Percentiles rank a stretch among this genome's conserved stretches.
Evolutionary conservation across 768 basidiomycete species (phyloP).

Genomic region (Panaeolus papilionaceus): DNA sequence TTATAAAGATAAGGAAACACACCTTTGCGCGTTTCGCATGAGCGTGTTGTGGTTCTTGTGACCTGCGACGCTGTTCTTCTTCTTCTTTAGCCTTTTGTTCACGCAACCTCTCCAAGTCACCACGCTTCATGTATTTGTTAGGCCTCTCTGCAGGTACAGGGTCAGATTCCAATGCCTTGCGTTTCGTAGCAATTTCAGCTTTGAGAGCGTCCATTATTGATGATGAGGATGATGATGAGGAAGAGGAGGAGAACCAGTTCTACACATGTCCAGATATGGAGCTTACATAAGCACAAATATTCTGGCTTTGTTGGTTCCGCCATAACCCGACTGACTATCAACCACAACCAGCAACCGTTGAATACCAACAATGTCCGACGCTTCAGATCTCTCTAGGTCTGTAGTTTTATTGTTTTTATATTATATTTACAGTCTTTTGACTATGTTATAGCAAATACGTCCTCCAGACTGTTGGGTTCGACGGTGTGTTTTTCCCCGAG

Average conservation of each 20-base stretch:
- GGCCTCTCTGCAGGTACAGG: slow-evolving; percentile 48
- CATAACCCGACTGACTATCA: slow-evolving; percentile 42
- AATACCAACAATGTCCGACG: slow-evolving; percentile 61
- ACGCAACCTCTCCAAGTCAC: slow-evolving; percentile 82
- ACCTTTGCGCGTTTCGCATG: slow-evolving; percentile 46
- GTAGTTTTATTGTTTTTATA: slow-evolving; percentile 15
- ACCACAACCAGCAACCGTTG: slow-evolving; percentile 30
- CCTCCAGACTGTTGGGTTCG: slow-evolving; percentile 95
- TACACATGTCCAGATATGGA: slow-evolving; percentile 32
- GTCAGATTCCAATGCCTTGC: slow-evolving; percentile 72
- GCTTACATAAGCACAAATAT: slow-evolving; percentile 40
- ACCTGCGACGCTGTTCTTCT: slow-evolving; percentile 36
- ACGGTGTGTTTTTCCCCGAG: slow-evolving; percentile 55
- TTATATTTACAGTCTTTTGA: neutral
- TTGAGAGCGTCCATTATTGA: slow-evolving; percentile 85
- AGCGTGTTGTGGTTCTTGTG: slow-evolving; percentile 36
- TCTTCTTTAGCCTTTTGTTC: slow-evolving; percentile 51
- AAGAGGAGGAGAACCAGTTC: slow-evolving; percentile 18
- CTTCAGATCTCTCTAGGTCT: slow-evolving; percentile 62
- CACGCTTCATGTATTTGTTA: slow-evolving; percentile 89
- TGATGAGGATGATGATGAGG: slow-evolving; percentile 20
- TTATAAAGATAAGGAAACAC: slow-evolving; percentile 33
- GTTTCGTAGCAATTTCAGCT: slow-evolving; percentile 87
- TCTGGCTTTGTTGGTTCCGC: slow-evolving; percentile 40
- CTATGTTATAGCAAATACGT: slow-evolving; percentile 70